A percentile compares a stretch with the other conserved stretches of the same genome.
phyloP scores from a whole-genome alignment of 106 monocot species.

The Dendrobium chrysotoxum region DNA sequence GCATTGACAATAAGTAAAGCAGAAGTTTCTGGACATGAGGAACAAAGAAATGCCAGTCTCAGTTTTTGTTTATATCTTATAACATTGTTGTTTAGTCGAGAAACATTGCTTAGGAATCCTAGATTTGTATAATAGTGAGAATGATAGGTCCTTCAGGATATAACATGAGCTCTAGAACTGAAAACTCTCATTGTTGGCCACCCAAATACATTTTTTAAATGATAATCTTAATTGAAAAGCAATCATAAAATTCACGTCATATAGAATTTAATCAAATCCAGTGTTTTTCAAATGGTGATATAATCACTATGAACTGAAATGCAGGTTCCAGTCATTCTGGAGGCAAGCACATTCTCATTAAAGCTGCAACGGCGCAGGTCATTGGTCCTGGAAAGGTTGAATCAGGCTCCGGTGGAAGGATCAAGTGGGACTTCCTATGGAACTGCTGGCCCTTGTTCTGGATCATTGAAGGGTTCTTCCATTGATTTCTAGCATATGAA shows the following conservation, averaged over 20 bases:
- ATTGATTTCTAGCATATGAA: slow-evolving; percentile 48
- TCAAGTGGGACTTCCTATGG: slow-evolving; percentile 52
- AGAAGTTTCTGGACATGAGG: too few species aligned
- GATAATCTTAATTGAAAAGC: background rate
- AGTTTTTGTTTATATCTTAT: too few species aligned
- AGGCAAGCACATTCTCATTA: slow-evolving; percentile 74
- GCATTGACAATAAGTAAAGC: too few species aligned
- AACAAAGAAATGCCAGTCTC: too few species aligned
- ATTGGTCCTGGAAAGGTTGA: slow-evolving; percentile 73
- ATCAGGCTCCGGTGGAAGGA: slow-evolving; percentile 95
- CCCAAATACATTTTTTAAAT: background rate
- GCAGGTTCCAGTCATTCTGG: slow-evolving; percentile 81
- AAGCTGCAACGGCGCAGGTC: slow-evolving; percentile 61
- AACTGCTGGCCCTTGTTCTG: slow-evolving; percentile 40
- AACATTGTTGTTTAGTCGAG: too few species aligned
- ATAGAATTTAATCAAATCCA: background rate
- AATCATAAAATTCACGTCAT: background rate
- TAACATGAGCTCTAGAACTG: too few species aligned
- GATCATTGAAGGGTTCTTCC: slow-evolving; percentile 36
- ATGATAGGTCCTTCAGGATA: background rate
- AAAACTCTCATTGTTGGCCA: background rate
- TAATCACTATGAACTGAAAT: background rate
- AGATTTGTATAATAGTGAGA: too few species aligned
- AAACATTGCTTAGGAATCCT: too few species aligned
- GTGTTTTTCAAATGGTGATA: background rate